phyloP scores from a whole-genome alignment of 2,329 filamentous ascomycete genomes.

The Myriosclerotinia curreyana region DNA sequence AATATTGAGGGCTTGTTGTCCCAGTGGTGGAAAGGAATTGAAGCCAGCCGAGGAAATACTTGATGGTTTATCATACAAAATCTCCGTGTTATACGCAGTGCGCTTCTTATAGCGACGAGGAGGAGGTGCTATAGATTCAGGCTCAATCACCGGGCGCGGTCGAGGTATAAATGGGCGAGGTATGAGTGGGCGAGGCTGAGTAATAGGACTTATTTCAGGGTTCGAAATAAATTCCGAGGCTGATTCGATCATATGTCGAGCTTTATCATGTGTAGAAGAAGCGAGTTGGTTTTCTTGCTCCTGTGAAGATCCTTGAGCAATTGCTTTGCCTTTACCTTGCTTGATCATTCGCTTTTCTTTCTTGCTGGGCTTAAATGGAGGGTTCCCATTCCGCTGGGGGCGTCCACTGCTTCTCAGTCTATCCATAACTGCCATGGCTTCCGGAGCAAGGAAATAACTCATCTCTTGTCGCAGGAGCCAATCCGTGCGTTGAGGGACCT shows the following conservation, averaged over 20 bases:
- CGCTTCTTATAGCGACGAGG: not conserved
- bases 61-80: not conserved
- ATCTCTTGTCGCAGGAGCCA: conserved; percentile 6
- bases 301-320: too few species aligned
- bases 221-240: not conserved
- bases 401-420: not conserved
- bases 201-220: not conserved
- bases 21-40: not conserved
- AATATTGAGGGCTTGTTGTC: conserved; percentile 3
- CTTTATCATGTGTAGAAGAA: not conserved
- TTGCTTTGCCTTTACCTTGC: too few species aligned
- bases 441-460: not conserved
- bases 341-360: not conserved
- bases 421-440: not conserved
- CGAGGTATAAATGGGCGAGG: not conserved
- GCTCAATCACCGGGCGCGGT: not conserved
- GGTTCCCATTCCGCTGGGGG: not conserved
- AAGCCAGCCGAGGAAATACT: not conserved
- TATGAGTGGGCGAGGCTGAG: conserved; percentile 3
- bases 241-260: not conserved
- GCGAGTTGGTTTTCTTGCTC: not conserved
- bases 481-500: not conserved
- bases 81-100: not conserved
- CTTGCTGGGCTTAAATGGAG: not conserved
- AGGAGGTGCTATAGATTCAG: not conserved